Percentiles rank a stretch among this genome's conserved stretches.
phyloP scores from a whole-genome alignment of 1,139 yeast species.

The Casaregolazyma lundiana region DNA sequence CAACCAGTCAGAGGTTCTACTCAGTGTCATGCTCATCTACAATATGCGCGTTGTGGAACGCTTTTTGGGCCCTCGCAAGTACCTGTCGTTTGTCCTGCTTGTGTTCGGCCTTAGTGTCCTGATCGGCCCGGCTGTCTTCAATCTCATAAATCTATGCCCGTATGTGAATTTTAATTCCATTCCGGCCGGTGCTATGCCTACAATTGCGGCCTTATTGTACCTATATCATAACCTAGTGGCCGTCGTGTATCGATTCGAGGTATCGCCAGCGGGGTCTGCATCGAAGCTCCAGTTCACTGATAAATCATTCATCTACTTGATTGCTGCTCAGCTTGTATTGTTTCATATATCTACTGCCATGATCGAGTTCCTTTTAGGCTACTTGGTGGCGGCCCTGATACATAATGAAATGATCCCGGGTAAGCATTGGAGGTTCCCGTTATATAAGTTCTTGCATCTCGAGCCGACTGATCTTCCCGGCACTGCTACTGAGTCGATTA shows the following conservation, averaged over 20 bases:
- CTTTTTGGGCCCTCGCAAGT: slow-evolving; percentile 57
- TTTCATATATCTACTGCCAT: slow-evolving; percentile 35
- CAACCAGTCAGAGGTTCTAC: slow-evolving; percentile 62
- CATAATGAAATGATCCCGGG: slow-evolving; percentile 58
- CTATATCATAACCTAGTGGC: slow-evolving; percentile 59
- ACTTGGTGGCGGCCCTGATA: slow-evolving; percentile 55
- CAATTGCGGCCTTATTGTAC: slow-evolving; percentile 55
- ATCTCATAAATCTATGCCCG: slow-evolving; percentile 25
- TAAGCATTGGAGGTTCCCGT: slow-evolving; percentile 47
- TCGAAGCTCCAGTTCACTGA: slow-evolving; percentile 39
- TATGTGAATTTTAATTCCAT: slow-evolving; percentile 23
- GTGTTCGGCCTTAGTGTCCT: slow-evolving; percentile 32
- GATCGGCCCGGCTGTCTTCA: slow-evolving; percentile 33
- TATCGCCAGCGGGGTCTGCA: slow-evolving; percentile 32
- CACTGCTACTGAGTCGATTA: slow-evolving; percentile 2
- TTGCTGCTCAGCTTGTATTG: slow-evolving; percentile 48
- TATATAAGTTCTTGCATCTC: slow-evolving; percentile 18
- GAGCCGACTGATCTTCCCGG: slow-evolving; percentile 11
- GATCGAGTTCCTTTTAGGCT: slow-evolving; percentile 50
- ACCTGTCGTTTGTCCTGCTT: slow-evolving; percentile 36
- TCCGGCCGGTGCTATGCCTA: slow-evolving; percentile 60
- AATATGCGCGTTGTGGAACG: slow-evolving; percentile 62
- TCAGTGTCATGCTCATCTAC: slow-evolving; percentile 50
- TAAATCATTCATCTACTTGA: slow-evolving; percentile 51
- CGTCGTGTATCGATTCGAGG: slow-evolving; percentile 53